Conservation (phyloP, 2,329 filamentous ascomycete species). For the Beauveria caledonica region DNA sequence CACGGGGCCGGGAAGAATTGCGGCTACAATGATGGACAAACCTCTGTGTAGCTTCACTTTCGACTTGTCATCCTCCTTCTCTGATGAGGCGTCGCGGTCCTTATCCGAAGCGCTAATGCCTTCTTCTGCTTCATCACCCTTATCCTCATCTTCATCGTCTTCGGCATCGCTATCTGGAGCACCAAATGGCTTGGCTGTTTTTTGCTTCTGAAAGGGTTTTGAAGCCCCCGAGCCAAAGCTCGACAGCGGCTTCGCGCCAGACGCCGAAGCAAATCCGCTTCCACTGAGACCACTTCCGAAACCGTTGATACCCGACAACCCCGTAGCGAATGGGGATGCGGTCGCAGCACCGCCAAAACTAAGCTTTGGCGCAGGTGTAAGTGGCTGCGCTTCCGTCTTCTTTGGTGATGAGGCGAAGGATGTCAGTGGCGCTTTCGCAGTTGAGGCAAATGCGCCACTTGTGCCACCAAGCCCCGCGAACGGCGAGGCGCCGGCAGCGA, state of each 20-base stretch:
- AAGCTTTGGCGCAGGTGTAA: constrained; percentile 34
- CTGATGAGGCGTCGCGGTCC: constrained; percentile 37
- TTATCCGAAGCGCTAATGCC: constrained; percentile 37
- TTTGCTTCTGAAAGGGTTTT: constrained; percentile 42
- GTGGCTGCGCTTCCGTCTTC: constrained; percentile 20
- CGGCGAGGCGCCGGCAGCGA: constrained; percentile 55
- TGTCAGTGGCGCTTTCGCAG: constrained; percentile 27
- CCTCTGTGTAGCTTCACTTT: constrained; percentile 58
- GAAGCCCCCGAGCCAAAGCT: constrained; percentile 62
- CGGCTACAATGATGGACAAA: constrained; percentile 34
- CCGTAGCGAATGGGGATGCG: constrained; percentile 40
- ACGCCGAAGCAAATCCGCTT: constrained; percentile 36
- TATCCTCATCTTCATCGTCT: constrained; percentile 32
- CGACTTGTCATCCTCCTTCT: constrained; percentile 51
- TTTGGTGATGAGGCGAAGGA: constrained; percentile 25
- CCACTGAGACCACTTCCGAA: constrained; percentile 40
- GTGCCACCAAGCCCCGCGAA: constrained; percentile 49
- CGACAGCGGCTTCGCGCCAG: constrained; percentile 40
- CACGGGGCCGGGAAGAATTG: not conserved
- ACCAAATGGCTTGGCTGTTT: constrained; percentile 66
- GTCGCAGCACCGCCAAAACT: constrained; percentile 36
- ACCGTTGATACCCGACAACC: constrained; percentile 32
- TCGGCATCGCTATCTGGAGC: constrained; percentile 61
- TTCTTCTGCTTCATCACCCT: constrained; percentile 31
- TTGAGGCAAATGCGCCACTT: constrained; percentile 42